Conservation (phyloP, 805 yeast genomes). For the Komagataella ulmi region DNA sequence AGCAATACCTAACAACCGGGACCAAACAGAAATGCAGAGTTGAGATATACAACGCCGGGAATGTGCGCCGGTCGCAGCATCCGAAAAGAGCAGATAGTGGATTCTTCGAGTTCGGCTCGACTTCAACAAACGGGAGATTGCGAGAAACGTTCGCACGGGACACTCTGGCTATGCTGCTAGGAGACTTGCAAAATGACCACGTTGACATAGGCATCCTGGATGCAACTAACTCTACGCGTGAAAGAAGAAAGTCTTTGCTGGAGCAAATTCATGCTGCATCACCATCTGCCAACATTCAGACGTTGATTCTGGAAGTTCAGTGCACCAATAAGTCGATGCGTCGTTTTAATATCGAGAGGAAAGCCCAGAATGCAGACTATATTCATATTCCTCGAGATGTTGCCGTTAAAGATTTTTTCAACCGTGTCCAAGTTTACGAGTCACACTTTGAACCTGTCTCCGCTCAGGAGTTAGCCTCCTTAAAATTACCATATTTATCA, state of each 20-base stretch:
- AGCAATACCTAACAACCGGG: slow-evolving; percentile 8
- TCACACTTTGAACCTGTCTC: slow-evolving; percentile 24
- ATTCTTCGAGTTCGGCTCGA: slow-evolving; percentile 33
- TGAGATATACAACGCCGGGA: slow-evolving; percentile 36
- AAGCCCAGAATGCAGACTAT: slow-evolving; percentile 53
- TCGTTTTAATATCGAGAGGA: slow-evolving; percentile 49
- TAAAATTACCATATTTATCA: slow-evolving; percentile 16
- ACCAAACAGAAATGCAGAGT: slow-evolving; percentile 10
- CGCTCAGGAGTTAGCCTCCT: slow-evolving; percentile 15
- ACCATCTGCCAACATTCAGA: slow-evolving; percentile 28
- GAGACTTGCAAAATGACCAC: slow-evolving; percentile 58
- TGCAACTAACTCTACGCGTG: slow-evolving; percentile 61
- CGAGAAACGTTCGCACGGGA: slow-evolving; percentile 94
- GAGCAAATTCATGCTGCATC: slow-evolving; percentile 39
- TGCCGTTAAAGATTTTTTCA: slow-evolving; percentile 47
- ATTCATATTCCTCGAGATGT: slow-evolving; percentile 31
- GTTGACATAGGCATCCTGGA: slow-evolving; percentile 87
- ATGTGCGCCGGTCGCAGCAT: slow-evolving; percentile 27
- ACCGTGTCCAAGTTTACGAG: slow-evolving; percentile 39
- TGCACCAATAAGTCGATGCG: slow-evolving; percentile 39
- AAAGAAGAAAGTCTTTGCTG: slow-evolving; percentile 42
- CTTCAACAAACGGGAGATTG: slow-evolving; percentile 33
- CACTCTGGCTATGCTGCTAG: slow-evolving; percentile 67
- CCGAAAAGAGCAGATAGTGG: slow-evolving; percentile 9
- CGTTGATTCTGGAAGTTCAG: slow-evolving; percentile 46